Base-by-base conservation (phyloP, 2,329 filamentous ascomycete genomes). In the Claviceps maximensis region DNA sequence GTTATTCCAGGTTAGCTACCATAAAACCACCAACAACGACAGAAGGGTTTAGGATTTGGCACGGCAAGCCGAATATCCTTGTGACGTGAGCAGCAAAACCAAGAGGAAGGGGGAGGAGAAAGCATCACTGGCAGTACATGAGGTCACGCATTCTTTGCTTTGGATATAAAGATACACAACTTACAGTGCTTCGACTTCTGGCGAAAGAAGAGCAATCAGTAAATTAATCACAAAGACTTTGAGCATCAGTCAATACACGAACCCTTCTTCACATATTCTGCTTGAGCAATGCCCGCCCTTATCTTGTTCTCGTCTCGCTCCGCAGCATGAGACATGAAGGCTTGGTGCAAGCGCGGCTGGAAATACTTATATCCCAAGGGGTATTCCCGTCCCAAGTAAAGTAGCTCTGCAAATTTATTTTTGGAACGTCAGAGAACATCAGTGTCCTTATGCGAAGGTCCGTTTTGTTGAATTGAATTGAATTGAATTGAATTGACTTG, bases 221-320 rank as follows among this genome's bases (percentile, higher is more conserved):
- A 6, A n/a, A 23, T 29, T 15, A 33, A 31, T 25, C 53, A 42
- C 3, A 13, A 10, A 4, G 23, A 42, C 5, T 5, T 3, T 1
- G 40, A 55, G 64, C 17, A 15, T 1, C 17, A 19, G 6, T 25
- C 1, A 0, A 4, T 53, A 3, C 23, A 41, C 63, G n/a, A 63
- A 89, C 89, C 89, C 76, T 94, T 96, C 69, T 88, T 94, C 4
- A 97, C 89, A 68, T 86, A 96, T 59, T 94, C 81, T 0, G 89
- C 91, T 55, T 84, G 76, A 42, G 79, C 76, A 53, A 98, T 88
- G 0, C 82, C 87, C 55, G 83, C 76, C 44, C 75, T 77, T 49
- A 98, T 96, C 61, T 87, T 77, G 8, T 78, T 79, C 57, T 91
- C 84, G 59, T 93, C 82, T 2, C 73, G 76, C 54, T 95, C 64